Evolutionary conservation across 2,329 filamentous ascomycete genomes (phyloP).

Genomic region (Clonostachys rhizophaga): DNA sequence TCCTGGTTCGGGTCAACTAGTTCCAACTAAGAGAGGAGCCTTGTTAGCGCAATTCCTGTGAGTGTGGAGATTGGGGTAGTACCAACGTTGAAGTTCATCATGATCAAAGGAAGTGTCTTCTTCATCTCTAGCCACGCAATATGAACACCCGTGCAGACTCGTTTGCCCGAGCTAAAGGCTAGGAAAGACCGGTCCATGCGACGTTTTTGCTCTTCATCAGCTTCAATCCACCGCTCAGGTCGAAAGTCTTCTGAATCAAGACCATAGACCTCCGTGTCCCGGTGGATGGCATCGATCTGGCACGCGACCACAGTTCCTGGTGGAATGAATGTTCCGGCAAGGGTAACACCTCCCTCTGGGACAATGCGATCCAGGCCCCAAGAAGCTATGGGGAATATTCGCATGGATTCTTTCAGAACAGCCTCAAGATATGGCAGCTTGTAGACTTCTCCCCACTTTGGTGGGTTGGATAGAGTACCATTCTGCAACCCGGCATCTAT

Average conservation of each 20-base stretch:
- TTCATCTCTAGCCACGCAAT: background rate
- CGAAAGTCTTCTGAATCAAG: background rate
- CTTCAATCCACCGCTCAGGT: background rate
- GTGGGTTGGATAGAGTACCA: background rate
- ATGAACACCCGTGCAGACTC: background rate
- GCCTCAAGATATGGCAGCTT: background rate
- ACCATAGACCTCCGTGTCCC: background rate
- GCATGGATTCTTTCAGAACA: background rate
- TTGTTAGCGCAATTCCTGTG: background rate
- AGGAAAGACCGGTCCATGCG: background rate
- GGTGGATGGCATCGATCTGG: background rate
- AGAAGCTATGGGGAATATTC: background rate
- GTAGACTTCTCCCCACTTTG: background rate
- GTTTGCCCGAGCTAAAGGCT: background rate
- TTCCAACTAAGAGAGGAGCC: background rate
- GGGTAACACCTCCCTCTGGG: background rate
- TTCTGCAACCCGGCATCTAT: background rate
- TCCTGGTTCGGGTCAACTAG: background rate
- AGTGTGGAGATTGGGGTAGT: background rate
- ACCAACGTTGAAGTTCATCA: background rate
- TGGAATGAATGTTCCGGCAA: background rate
- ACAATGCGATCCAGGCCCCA: background rate
- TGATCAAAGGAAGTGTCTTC: background rate
- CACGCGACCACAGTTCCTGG: background rate
- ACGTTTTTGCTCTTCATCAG: background rate